Evolutionary conservation across 2,329 filamentous ascomycete species (phyloP).

Genomic region (Phaeoacremonium minimum): DNA sequence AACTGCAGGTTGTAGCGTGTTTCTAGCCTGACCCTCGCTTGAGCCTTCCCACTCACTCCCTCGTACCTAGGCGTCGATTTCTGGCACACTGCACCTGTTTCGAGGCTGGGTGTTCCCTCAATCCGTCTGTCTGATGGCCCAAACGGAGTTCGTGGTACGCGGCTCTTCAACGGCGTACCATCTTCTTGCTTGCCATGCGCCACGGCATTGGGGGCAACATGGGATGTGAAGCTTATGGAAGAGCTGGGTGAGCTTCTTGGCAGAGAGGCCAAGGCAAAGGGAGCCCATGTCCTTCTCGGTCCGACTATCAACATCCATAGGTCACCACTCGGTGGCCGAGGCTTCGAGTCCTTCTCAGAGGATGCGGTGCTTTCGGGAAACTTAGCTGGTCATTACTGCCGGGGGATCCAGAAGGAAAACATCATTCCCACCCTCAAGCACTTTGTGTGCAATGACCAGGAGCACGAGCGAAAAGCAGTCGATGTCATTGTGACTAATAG

Average conservation of each 20-base stretch:
- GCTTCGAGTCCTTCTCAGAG: constrained; percentile 37
- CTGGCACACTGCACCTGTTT: neutral
- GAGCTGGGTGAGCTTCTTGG: neutral
- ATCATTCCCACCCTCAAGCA: constrained; percentile 32
- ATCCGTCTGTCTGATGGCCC: neutral
- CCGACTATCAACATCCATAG: constrained; percentile 48
- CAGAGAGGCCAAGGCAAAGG: constrained; percentile 42
- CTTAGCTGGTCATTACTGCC: constrained; percentile 31
- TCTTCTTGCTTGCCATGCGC: neutral
- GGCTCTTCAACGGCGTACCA: neutral
- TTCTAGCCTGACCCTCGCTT: no score
- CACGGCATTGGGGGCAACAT: neutral
- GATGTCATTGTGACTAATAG: constrained; percentile 27
- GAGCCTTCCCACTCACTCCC: no score
- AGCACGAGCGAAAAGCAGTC: constrained; percentile 25
- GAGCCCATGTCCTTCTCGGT: constrained; percentile 66
- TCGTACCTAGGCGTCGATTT: no score
- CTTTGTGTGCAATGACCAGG: constrained; percentile 33
- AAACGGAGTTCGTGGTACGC: neutral
- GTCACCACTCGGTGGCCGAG: constrained; percentile 34
- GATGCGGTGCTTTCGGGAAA: constrained; percentile 37
- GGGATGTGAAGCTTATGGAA: neutral
- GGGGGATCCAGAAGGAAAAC: constrained; percentile 29
- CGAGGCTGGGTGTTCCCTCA: neutral
- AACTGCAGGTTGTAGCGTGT: no score